These are phyloP conservation scores for Cercospora zeina DNA, from an alignment of 2,329 filamentous ascomycete species.

Conservation along the genomic window DNA sequence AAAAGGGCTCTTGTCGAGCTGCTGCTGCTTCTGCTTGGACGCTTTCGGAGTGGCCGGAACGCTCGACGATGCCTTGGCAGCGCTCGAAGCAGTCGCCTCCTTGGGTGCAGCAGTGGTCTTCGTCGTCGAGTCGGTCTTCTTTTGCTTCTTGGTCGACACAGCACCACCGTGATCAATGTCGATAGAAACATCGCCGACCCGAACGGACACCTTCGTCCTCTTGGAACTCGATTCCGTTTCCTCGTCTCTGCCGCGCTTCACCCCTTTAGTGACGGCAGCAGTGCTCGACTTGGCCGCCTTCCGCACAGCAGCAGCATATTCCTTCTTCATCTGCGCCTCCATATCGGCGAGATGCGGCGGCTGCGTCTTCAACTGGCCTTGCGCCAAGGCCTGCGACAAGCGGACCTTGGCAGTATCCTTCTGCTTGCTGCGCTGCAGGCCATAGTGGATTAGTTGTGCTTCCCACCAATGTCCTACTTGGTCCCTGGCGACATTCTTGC, in stretches of 20 bases:
- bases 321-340: slow-evolving; percentile 59
- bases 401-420: slow-evolving; percentile 62
- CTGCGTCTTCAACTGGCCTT: slow-evolving; percentile 49
- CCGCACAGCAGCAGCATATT: slow-evolving; percentile 55
- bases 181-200: slow-evolving; percentile 31
- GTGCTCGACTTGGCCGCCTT: slow-evolving; percentile 44
- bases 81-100: neutral
- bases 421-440: slow-evolving; percentile 56
- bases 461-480: slow-evolving; percentile 62
- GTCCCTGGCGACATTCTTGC: slow-evolving; percentile 44
- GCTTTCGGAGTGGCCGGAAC: neutral
- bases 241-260: slow-evolving; percentile 34
- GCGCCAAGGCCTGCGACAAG: slow-evolving; percentile 58
- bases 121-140: slow-evolving; percentile 11
- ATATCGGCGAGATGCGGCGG: slow-evolving; percentile 53
- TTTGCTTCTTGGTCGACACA: slow-evolving; percentile 19
- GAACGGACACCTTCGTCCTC: slow-evolving; percentile 35
- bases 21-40: neutral
- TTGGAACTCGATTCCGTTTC: slow-evolving; percentile 24
- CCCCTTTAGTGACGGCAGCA: slow-evolving; percentile 11
- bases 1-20: neutral
- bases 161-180: slow-evolving; percentile 31
- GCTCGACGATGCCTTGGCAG: slow-evolving; percentile 4
- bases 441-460: slow-evolving; percentile 64
- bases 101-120: neutral